Conservation (phyloP, 139 green algal genomes). For the Coelastrella sp. region DNA sequence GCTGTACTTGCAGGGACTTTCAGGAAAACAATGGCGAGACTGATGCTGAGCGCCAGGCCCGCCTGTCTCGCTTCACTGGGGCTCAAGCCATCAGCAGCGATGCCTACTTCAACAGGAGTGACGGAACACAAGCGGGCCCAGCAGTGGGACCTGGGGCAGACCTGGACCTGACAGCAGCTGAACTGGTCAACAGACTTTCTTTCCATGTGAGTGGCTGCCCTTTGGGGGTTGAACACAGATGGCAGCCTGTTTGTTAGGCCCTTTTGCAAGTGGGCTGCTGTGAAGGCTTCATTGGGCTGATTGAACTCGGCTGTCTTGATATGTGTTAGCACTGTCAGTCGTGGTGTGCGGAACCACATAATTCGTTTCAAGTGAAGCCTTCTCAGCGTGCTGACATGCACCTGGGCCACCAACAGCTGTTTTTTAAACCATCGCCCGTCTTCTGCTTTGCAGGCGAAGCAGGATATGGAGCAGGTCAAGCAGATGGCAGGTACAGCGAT, state of each 20-base stretch:
- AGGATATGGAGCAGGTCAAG: conserved; percentile 82
- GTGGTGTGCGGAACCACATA: too few species aligned
- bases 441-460: conserved; percentile 64
- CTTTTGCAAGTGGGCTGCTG: too few species aligned
- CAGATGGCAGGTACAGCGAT: conserved; percentile 70
- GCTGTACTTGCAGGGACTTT: conserved; percentile 57
- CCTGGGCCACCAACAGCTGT: background rate
- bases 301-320: too few species aligned
- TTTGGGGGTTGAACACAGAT: background rate
- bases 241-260: too few species aligned
- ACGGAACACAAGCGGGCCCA: background rate
- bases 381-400: background rate
- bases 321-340: too few species aligned
- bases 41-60: conserved; percentile 42
- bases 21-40: conserved; percentile 48
- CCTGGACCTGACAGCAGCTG: conserved; percentile 73
- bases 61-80: conserved; percentile 64
- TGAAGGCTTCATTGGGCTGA: too few species aligned
- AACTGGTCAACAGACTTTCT: conserved; percentile 84
- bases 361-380: too few species aligned
- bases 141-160: conserved; percentile 44
- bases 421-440: background rate
- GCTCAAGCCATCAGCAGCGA: conserved; percentile 82
- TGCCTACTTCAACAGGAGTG: conserved; percentile 79
- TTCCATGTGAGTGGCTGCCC: conserved; percentile 59